These are phyloP conservation scores for Vicia villosa DNA, from an alignment of 306 rosid genomes.

Conservation along the genomic window DNA sequence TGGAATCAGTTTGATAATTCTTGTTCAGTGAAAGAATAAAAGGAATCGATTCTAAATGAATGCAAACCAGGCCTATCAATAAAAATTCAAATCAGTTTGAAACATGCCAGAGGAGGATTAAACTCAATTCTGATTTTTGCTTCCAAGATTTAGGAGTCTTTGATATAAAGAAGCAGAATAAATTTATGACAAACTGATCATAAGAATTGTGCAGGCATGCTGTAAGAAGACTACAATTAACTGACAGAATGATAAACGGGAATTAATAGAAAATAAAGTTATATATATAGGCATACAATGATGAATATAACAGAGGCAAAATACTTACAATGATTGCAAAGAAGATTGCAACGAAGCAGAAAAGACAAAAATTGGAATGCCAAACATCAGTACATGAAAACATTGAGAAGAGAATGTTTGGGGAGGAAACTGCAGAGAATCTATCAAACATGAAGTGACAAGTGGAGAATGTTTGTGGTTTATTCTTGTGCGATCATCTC, in stretches of 20 bases:
- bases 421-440: conserved; percentile 10
- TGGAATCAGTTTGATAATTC: conserved; percentile 12
- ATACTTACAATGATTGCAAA: no score
- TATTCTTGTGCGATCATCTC: conserved; percentile 84
- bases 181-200: background rate
- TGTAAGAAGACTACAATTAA: no score
- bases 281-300: no score
- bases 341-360: no score
- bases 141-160: conserved; percentile 22
- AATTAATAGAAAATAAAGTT: no score
- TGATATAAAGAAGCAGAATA: conserved; percentile 6
- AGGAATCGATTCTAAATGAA: conserved; percentile 8
- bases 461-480: conserved; percentile 53
- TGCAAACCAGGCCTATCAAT: background rate
- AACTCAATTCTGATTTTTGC: conserved; percentile 4
- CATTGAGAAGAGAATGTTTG: background rate
- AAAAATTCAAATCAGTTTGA: conserved; percentile 32
- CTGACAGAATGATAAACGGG: no score
- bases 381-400: conserved; percentile 1
- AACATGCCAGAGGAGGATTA: conserved; percentile 16
- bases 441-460: conserved; percentile 27
- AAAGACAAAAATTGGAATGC: no score
- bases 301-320: no score
- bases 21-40: conserved; percentile 15
- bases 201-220: no score